These are phyloP conservation scores for Fusarium goolgardi DNA, from an alignment of 2,329 filamentous ascomycete genomes.

Conservation along the genomic window DNA sequence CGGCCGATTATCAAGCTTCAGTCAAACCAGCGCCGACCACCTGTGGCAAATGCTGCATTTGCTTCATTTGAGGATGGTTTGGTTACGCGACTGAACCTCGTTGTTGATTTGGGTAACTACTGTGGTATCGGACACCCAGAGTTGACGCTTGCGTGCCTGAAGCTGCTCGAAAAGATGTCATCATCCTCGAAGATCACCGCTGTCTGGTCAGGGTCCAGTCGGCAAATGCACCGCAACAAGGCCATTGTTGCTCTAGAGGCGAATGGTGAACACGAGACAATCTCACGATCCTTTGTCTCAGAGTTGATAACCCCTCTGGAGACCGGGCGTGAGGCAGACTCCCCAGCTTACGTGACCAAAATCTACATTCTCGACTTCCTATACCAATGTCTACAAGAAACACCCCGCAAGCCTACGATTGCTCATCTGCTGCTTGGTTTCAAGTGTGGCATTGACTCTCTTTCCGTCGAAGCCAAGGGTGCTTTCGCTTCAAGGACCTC, in stretches of 20 bases:
- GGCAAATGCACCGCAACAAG: constrained; percentile 78
- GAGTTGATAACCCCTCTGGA: constrained; percentile 78
- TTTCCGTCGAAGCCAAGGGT: constrained; percentile 75
- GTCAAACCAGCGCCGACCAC: constrained; percentile 65
- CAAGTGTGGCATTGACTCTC: constrained; percentile 75
- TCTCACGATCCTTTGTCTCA: constrained; percentile 76
- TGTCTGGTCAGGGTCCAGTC: constrained; percentile 70
- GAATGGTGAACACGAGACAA: constrained; percentile 81
- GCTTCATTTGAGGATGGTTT: constrained; percentile 94
- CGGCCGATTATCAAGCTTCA: constrained; percentile 79
- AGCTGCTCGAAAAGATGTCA: constrained; percentile 86
- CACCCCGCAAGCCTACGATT: constrained; percentile 82
- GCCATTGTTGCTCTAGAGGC: constrained; percentile 89
- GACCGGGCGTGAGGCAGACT: constrained; percentile 74
- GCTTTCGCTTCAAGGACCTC: constrained; percentile 78
- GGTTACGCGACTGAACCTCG: constrained; percentile 79
- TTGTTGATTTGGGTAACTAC: constrained; percentile 87
- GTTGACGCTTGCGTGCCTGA: constrained; percentile 82
- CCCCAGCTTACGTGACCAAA: constrained; percentile 83
- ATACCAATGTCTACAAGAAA: constrained; percentile 79
- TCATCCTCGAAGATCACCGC: constrained; percentile 84
- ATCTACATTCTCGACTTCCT: constrained; percentile 87
- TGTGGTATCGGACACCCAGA: constrained; percentile 86
- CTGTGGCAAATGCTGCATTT: constrained; percentile 76
- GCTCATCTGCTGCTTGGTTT: constrained; percentile 94